Evolutionary conservation across 345 rosid genomes (phyloP).

Genomic region (Reutealis trisperma): DNA sequence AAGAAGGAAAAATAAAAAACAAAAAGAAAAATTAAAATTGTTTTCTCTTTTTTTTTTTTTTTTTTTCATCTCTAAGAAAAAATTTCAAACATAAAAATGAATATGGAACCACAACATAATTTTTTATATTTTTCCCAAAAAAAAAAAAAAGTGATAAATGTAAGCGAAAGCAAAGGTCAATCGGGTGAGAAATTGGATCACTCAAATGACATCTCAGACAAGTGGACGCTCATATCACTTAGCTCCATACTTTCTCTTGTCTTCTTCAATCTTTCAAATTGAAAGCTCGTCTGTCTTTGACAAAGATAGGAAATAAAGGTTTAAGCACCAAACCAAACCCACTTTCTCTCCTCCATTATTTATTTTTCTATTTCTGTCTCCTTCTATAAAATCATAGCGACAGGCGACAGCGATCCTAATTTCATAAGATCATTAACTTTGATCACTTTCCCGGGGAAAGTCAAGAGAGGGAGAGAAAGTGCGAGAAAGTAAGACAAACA

Average conservation of each 20-base stretch:
- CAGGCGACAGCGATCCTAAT: neutral
- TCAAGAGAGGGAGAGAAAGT: neutral
- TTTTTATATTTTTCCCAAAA: no score
- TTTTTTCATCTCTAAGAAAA: no score
- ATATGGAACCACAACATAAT: no score
- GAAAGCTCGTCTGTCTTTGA: neutral
- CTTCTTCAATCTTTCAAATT: neutral
- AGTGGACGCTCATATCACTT: no score
- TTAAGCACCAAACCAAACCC: neutral
- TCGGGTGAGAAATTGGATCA: no score
- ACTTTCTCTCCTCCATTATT: neutral
- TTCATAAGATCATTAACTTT: neutral
- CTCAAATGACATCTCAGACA: no score
- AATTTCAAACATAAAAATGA: no score
- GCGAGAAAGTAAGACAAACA: neutral
- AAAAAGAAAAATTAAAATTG: no score
- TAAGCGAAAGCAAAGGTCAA: no score
- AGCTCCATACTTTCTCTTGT: neutral
- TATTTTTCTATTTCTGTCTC: neutral
- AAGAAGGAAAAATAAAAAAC: no score
- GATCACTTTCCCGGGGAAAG: neutral
- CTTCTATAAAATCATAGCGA: neutral
- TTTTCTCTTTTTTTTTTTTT: no score
- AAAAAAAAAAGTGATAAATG: no score
- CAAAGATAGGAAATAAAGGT: neutral